Evolutionary conservation across 1,139 yeast species (phyloP), one percentile per base, ranked within the genome.

Genomic region (Schizosaccharomyces versatilis): DNA sequence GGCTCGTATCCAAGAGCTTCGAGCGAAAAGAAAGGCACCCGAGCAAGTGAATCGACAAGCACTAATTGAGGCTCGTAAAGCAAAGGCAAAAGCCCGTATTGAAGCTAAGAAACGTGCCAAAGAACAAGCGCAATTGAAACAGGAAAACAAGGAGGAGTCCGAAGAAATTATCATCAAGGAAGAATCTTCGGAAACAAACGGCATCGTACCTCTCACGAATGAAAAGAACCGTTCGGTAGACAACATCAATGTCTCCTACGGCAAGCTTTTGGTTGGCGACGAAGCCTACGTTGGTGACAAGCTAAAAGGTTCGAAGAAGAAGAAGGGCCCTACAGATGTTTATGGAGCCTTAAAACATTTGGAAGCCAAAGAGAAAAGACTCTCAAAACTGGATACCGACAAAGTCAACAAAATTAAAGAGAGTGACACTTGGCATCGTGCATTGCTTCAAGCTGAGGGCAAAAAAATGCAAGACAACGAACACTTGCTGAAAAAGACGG

Each of bases 361-460:
- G 44, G 94, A 86, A 64, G 75, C 76, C 59, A 84, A 84, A 68
- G 83, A 82, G 64, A 74, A 74, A 40, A 81, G 78, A 63, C 62
- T 84, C 40, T 75, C 76, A 15, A 66, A 70, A 52, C 68, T 85
- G 64, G 79, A 80, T 57, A 77, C 76, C 19, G 84, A 81, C 41
- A 47, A 41, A 41, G 36, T 36, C 38, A 38, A 40, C 24, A 32
- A 53, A 58, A 69, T 75, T 41, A 75, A 75, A 57, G 85, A 82
- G 60, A 85, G 86, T 63, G 81, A 79, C 44, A 78, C 80, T 63
- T 90, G 99, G 99, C 79, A 77, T 62, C 75, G 77, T 61, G 84
- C 93, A 17, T 73, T 88, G 71, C 75, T 82, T 40, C 90, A 82
- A 64, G 88, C 94, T 2, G 95, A 86, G 68, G 98, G 98, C 53